Percentiles rank a stretch among this genome's conserved stretches.
These are phyloP conservation scores for Boletus bicolor DNA, from an alignment of 768 basidiomycete species.

Conservation along the genomic window DNA sequence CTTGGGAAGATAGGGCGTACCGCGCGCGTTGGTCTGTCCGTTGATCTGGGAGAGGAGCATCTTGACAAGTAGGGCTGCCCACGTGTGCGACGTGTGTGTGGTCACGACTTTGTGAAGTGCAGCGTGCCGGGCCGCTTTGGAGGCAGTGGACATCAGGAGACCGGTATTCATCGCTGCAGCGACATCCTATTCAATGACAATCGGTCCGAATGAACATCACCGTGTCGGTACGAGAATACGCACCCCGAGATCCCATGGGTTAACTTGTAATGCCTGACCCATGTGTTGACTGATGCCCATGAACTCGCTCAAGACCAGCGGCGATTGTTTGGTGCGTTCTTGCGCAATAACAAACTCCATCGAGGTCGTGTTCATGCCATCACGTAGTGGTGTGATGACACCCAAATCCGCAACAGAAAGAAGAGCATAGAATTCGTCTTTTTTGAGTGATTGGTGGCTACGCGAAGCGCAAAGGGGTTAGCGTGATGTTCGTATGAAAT, in stretches of 20 bases:
- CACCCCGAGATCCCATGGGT: conserved; percentile 94
- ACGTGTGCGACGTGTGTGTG: conserved; percentile 91
- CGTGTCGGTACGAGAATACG: conserved; percentile 22
- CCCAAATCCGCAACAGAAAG: conserved; percentile 91
- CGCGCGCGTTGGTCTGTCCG: conserved; percentile 71
- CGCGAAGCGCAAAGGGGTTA: not conserved
- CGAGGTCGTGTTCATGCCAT: conserved; percentile 98
- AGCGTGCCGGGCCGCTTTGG: conserved; percentile 72
- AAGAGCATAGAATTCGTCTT: conserved; percentile 97
- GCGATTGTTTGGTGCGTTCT: conserved; percentile 74
- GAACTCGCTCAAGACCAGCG: conserved; percentile 92
- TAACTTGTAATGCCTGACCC: conserved; percentile 84
- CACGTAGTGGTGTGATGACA: conserved; percentile 91
- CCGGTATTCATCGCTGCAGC: conserved; percentile 88
- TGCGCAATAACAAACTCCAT: conserved; percentile 99
- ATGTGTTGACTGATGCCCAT: conserved; percentile 96
- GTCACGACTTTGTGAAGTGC: conserved; percentile 81
- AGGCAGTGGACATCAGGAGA: conserved; percentile 72
- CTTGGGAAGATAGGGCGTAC: conserved; percentile 80
- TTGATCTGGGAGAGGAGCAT: conserved; percentile 83
- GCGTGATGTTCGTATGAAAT: not conserved
- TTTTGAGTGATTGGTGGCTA: conserved; percentile 95
- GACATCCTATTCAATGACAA: conserved; percentile 55
- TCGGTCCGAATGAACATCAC: not conserved
- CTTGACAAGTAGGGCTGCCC: conserved; percentile 88